These are phyloP conservation scores for Plasmodium gonderi DNA, from an alignment of 169 alveolate genomes.

Conservation along the genomic window DNA sequence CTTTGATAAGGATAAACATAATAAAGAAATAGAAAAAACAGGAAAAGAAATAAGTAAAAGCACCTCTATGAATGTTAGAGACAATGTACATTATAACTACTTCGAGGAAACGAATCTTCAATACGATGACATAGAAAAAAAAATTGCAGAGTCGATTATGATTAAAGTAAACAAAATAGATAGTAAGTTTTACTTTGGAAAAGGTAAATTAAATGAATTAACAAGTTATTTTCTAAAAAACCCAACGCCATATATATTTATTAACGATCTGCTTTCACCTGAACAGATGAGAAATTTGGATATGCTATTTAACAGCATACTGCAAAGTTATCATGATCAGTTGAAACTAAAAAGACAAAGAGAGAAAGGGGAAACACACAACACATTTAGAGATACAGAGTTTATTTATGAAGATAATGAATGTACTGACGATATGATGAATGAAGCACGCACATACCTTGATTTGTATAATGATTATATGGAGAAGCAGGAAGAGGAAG, in stretches of 20 bases:
- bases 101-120: neutral
- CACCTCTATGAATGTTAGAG: too few species aligned
- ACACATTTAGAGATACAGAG: neutral
- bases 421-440: neutral
- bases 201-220: slow-evolving; percentile 68
- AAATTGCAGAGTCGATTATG: slow-evolving; percentile 66
- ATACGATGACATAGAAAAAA: slow-evolving; percentile 31
- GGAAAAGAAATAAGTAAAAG: neutral
- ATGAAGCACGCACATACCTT: neutral
- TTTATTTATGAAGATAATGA: neutral
- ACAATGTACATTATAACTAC: neutral
- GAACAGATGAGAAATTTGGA: slow-evolving; percentile 88
- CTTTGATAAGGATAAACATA: too few species aligned
- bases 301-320: slow-evolving; percentile 66
- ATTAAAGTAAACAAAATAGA: slow-evolving; percentile 52
- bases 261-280: slow-evolving; percentile 87
- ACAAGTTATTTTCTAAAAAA: slow-evolving; percentile 50
- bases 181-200: slow-evolving; percentile 43
- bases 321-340: slow-evolving; percentile 56
- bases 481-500: slow-evolving; percentile 18
- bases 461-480: slow-evolving; percentile 35
- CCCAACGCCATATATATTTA: slow-evolving; percentile 83
- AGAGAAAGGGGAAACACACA: neutral
- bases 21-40: neutral
- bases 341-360: slow-evolving; percentile 12